Evolutionary conservation across 2,329 filamentous ascomycete genomes (phyloP), one percentile per base, ranked within the genome.

Genomic region (Botrytis tulipae): DNA sequence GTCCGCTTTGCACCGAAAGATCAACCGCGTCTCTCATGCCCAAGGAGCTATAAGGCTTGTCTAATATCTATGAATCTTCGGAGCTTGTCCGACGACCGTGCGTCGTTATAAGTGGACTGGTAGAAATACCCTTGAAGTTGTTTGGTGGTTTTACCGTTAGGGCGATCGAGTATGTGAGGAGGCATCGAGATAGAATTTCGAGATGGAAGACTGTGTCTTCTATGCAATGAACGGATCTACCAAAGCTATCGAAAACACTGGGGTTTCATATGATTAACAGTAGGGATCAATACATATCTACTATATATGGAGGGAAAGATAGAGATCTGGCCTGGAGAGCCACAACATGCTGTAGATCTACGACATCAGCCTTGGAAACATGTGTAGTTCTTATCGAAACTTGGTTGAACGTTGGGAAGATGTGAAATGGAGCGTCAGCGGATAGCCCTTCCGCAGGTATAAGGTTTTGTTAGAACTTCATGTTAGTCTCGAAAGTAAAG

Each of bases 21-120:
- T 67, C 63, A 40, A 51, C 48, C 48, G 32, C 37, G 22, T 4
- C 48, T 46, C 25, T 46, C 22, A 20, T n/a, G 51, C 51, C 51
- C 6, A 37, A 51, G 42, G 42, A 22, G 63, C 65, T 54, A 42
- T 57, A 68, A n/a, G 65, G 65, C 65, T 68, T 67, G 65, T 67
- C 32, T 57, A 57, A 32, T 32, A 29, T 57, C 25, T 16, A n/a
- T 25, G 48, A 67, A 67, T 37, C 35, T 22, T 29, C 46, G 6
- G 46, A 48, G 44, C 46, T 51, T 57, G 65, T 57, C 22, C 4
- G 37, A 35, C 37, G 35, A 25, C 63, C 48, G 63, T 67, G 63
- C 63, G 44, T 67, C 18, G 14, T 51, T 51, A 18, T 51, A 22
- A 57, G 29, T 67, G 63, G 29, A 37, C 3, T n/a, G 25, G 35